Evolutionary conservation across 495 filamentous ascomycete genomes (phyloP).

Genomic region (Penicillium soppii): DNA sequence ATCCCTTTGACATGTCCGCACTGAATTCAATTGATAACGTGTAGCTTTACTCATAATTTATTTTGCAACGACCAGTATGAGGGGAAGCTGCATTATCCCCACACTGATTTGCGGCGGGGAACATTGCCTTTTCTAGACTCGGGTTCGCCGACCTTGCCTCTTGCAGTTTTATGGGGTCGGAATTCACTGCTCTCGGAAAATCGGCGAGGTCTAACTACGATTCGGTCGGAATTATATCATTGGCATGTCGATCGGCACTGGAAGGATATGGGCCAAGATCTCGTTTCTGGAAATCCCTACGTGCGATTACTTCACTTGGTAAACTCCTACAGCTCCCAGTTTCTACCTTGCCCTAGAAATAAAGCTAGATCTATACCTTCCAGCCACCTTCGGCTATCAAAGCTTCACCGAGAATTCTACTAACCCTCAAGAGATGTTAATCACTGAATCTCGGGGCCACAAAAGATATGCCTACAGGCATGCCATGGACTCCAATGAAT

Average conservation of each 20-base stretch:
- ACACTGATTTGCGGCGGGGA: constrained; percentile 3
- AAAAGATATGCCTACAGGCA: no score
- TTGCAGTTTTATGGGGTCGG: not conserved
- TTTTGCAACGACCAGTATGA: not conserved
- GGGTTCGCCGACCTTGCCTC: constrained; percentile 1
- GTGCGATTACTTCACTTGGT: no score
- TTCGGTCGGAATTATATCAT: not conserved
- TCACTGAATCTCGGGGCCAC: no score
- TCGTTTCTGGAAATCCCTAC: not conserved
- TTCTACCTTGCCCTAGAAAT: no score
- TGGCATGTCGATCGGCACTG: not conserved
- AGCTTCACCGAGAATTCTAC: no score
- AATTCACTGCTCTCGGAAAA: not conserved
- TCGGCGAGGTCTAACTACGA: not conserved
- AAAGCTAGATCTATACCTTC: no score
- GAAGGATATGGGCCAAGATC: not conserved
- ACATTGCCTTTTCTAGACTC: not conserved
- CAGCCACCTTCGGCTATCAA: no score
- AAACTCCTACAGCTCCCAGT: no score
- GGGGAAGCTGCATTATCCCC: not conserved
- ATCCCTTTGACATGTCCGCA: no score
- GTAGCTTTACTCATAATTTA: not conserved
- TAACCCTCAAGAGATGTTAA: no score
- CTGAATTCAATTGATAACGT: not conserved
- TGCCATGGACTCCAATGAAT: no score